These are phyloP conservation scores for Hanseniaspora lachancei DNA, from an alignment of 805 yeast species.

Conservation along the genomic window DNA sequence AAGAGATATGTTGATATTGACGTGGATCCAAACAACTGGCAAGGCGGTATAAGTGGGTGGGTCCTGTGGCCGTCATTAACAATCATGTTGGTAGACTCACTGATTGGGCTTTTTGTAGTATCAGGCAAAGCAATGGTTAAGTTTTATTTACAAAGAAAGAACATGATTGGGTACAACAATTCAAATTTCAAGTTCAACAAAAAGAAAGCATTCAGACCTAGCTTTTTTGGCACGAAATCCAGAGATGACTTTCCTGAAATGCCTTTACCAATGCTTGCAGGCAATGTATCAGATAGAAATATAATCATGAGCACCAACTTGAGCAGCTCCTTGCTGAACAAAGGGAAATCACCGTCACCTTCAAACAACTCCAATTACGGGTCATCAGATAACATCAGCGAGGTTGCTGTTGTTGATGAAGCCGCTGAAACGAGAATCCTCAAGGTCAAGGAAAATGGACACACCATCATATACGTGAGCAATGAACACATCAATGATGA, in stretches of 20 bases:
- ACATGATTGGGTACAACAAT: neutral
- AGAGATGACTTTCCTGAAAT: slow-evolving; percentile 7
- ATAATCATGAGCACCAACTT: neutral
- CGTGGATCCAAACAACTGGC: slow-evolving; percentile 68
- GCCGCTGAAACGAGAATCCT: slow-evolving; percentile 15
- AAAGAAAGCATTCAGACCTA: slow-evolving; percentile 1
- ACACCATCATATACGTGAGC: slow-evolving; percentile 23
- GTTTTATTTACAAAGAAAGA: slow-evolving; percentile 13
- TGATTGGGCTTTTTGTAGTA: slow-evolving; percentile 62
- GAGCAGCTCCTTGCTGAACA: neutral
- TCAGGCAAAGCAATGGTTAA: slow-evolving; percentile 32
- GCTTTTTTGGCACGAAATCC: slow-evolving; percentile 6
- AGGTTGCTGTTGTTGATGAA: neutral
- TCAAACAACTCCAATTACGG: neutral
- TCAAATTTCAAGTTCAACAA: neutral
- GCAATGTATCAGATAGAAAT: neutral
- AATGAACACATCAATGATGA: slow-evolving; percentile 25
- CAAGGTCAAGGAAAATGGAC: slow-evolving; percentile 9
- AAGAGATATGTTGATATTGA: slow-evolving; percentile 82
- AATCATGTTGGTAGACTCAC: slow-evolving; percentile 85
- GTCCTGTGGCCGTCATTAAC: slow-evolving; percentile 86
- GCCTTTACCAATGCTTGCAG: neutral
- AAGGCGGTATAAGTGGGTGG: slow-evolving; percentile 93
- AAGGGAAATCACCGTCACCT: neutral
- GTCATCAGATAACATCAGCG: neutral